Evolutionary conservation across 768 basidiomycete genomes (phyloP).

Genomic region (Nidularia pulvinata): DNA sequence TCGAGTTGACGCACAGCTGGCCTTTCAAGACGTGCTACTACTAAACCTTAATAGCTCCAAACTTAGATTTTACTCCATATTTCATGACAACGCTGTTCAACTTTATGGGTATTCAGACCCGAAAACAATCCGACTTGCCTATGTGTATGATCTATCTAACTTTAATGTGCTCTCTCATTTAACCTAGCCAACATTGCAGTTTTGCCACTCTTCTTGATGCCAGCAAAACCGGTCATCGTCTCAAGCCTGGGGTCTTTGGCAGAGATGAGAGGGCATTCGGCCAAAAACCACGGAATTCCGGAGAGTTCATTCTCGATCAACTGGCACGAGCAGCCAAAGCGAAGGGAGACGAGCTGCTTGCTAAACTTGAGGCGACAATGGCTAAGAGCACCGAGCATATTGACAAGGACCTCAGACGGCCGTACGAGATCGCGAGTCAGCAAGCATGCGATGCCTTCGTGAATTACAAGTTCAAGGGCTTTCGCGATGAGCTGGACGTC

Average conservation of each 20-base stretch:
- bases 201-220: slow-evolving; percentile 70
- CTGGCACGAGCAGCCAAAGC: slow-evolving; percentile 37
- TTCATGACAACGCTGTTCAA: slow-evolving; percentile 31
- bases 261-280: slow-evolving; percentile 37
- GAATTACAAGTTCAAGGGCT: slow-evolving; percentile 3
- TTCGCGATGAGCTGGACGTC: slow-evolving; percentile 30
- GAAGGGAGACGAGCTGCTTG: slow-evolving; percentile 29
- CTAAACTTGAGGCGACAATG: slow-evolving; percentile 24
- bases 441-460: slow-evolving; percentile 7
- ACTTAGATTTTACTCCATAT: slow-evolving; percentile 61
- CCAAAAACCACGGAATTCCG: slow-evolving; percentile 11
- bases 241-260: slow-evolving; percentile 38
- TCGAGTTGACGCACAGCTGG: slow-evolving; percentile 21
- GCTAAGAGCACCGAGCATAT: slow-evolving; percentile 7
- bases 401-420: slow-evolving; percentile 33
- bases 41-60: slow-evolving; percentile 48
- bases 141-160: slow-evolving; percentile 48
- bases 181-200: slow-evolving; percentile 27
- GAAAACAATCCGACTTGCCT: slow-evolving; percentile 53
- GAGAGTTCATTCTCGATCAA: slow-evolving; percentile 37
- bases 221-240: slow-evolving; percentile 62
- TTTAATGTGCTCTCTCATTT: neutral
- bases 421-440: slow-evolving; percentile 26
- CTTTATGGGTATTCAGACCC: slow-evolving; percentile 44
- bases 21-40: slow-evolving; percentile 46